phyloP scores from a whole-genome alignment of 2,329 filamentous ascomycete genomes.

The Alternaria gaisen region DNA sequence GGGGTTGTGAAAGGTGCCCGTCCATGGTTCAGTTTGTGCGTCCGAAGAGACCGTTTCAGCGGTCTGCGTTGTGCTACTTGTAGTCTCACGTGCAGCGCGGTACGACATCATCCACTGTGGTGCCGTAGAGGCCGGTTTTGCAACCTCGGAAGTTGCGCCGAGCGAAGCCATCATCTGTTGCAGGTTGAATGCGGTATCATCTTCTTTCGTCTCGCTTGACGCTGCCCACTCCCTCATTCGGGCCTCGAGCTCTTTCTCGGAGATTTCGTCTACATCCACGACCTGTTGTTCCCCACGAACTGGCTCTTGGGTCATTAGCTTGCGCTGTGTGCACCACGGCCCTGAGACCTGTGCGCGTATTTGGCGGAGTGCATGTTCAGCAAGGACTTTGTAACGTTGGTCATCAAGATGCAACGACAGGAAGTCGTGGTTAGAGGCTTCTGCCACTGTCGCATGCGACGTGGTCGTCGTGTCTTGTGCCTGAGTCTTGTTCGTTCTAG shows the following conservation, averaged over 20 bases:
- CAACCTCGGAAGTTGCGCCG: constrained; percentile 30
- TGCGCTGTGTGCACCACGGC: constrained; percentile 39
- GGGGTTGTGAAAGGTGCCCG: constrained; percentile 43
- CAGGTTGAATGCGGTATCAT: constrained; percentile 40
- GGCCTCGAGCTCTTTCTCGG: constrained; percentile 41
- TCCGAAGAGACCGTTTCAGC: constrained; percentile 15
- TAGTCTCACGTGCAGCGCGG: constrained; percentile 28
- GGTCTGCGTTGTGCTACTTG: constrained; percentile 13
- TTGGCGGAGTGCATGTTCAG: constrained; percentile 53
- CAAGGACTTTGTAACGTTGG: constrained; percentile 42
- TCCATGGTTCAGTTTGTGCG: constrained; percentile 34
- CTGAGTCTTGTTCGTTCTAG: constrained; percentile 54
- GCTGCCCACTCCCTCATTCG: constrained; percentile 43
- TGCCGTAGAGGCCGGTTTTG: constrained; percentile 29
- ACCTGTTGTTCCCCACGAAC: constrained; percentile 14
- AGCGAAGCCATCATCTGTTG: constrained; percentile 49
- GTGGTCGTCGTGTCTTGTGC: constrained; percentile 37
- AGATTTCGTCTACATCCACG: constrained; percentile 29
- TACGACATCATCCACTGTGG: constrained; percentile 40
- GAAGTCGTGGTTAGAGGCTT: constrained; percentile 6
- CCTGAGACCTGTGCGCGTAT: constrained; percentile 37
- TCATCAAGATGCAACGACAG: constrained; percentile 14
- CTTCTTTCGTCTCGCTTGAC: constrained; percentile 31
- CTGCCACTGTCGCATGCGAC: constrained; percentile 38
- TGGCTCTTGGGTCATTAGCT: constrained; percentile 32